These are phyloP conservation scores for Leptodontidium sp. DNA, from an alignment of 2,329 filamentous ascomycete genomes.

Conservation along the genomic window DNA sequence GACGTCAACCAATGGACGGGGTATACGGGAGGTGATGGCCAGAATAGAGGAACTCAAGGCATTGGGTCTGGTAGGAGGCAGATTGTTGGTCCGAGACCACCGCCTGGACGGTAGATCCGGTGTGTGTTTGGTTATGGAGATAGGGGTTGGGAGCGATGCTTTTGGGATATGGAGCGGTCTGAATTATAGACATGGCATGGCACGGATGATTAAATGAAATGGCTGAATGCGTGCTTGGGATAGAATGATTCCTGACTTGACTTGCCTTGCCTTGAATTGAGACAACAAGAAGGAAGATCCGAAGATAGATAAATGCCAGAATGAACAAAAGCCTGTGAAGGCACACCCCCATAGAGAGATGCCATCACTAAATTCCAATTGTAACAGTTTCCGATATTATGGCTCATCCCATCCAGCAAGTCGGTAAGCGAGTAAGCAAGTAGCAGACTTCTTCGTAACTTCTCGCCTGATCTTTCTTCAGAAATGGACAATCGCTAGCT, in stretches of 20 bases:
- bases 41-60: slow-evolving; percentile 71
- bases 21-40: slow-evolving; percentile 77
- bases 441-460: background rate
- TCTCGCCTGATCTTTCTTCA: too few relatives aligned
- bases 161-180: slow-evolving; percentile 1
- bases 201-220: background rate
- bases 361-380: background rate
- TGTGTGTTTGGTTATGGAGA: background rate
- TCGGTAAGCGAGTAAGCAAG: background rate
- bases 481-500: too few relatives aligned
- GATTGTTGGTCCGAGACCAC: slow-evolving; percentile 80
- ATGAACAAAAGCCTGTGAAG: background rate
- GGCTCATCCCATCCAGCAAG: too few relatives aligned
- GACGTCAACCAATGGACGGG: slow-evolving; percentile 66
- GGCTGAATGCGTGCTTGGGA: background rate
- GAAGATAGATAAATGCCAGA: slow-evolving; percentile 4
- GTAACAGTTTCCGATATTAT: too few relatives aligned
- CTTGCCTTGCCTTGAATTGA: background rate
- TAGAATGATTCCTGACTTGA: background rate
- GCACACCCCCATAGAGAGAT: background rate
- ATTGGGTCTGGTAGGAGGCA: slow-evolving; percentile 77
- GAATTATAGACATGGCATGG: slow-evolving; percentile 1
- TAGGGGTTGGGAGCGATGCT: background rate
- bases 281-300: background rate
- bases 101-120: slow-evolving; percentile 51